Percentiles rank a stretch among this genome's conserved stretches.
phyloP scores from a whole-genome alignment of 352 stramenopile genomes.

The Phytophthora rubi region DNA sequence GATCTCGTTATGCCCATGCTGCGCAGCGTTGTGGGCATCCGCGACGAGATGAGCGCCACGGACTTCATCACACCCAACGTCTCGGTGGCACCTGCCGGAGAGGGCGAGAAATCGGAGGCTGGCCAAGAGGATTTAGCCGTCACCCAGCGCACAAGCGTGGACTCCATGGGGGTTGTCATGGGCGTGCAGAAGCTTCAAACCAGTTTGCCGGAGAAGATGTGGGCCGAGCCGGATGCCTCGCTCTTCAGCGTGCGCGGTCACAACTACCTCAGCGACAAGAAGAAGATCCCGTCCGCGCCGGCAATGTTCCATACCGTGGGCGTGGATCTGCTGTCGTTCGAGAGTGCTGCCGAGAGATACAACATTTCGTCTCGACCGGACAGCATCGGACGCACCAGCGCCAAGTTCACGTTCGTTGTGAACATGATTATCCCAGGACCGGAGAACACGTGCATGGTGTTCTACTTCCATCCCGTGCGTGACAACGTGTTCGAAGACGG shows the following conservation, averaged over 20 bases:
- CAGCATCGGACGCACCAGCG: conserved; percentile 72
- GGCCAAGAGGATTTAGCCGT: conserved; percentile 24
- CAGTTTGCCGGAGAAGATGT: conserved; percentile 83
- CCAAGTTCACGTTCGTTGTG: conserved; percentile 90
- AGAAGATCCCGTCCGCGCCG: conserved; percentile 80
- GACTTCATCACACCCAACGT: conserved; percentile 91
- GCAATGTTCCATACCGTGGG: conserved; percentile 84
- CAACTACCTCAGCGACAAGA: conserved; percentile 92
- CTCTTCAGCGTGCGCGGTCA: conserved; percentile 84
- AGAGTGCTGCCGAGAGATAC: conserved; percentile 74
- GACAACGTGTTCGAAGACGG: conserved; percentile 89
- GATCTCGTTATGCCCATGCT: conserved; percentile 88
- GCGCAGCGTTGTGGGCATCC: conserved; percentile 83
- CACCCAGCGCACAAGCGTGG: conserved; percentile 53
- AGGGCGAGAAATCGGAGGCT: conserved; percentile 20
- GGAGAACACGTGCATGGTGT: conserved; percentile 84
- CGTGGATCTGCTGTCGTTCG: conserved; percentile 85
- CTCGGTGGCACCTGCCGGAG: conserved; percentile 46
- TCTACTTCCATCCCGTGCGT: conserved; percentile 85
- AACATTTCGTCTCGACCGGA: conserved; percentile 74
- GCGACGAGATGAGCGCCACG: conserved; percentile 81
- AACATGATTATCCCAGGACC: conserved; percentile 90
- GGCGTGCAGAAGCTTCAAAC: conserved; percentile 77
- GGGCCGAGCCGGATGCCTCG: conserved; percentile 81
- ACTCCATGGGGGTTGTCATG: conserved; percentile 64